phyloP scores from a whole-genome alignment of 352 stramenopile genomes.

The Phytophthora megakarya region DNA sequence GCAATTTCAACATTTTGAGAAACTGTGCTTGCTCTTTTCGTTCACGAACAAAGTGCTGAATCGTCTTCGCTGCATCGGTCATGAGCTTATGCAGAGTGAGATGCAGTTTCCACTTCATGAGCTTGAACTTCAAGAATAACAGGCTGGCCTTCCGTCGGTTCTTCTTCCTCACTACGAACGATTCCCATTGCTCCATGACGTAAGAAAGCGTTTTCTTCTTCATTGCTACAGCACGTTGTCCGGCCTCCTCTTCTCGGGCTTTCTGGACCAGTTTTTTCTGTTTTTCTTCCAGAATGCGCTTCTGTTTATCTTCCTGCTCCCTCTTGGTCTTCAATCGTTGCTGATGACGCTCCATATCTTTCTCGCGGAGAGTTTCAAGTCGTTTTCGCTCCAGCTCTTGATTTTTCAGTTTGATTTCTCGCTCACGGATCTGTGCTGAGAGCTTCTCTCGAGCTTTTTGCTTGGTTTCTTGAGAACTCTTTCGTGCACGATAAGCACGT shows the following conservation, averaged over 20 bases:
- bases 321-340: constrained; percentile 57
- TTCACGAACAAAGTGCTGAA: constrained; percentile 44
- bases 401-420: constrained; percentile 52
- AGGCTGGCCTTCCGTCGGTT: constrained; percentile 52
- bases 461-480: constrained; percentile 44
- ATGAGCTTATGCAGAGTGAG: constrained; percentile 34
- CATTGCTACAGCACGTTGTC: constrained; percentile 35
- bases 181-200: constrained; percentile 45
- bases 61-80: constrained; percentile 32
- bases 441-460: constrained; percentile 54
- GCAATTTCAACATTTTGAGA: constrained; percentile 45
- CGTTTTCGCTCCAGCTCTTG: constrained; percentile 64
- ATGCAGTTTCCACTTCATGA: constrained; percentile 61
- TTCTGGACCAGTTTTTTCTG: constrained; percentile 56
- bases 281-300: constrained; percentile 41
- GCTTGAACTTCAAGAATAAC: constrained; percentile 71
- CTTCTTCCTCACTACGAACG: constrained; percentile 37
- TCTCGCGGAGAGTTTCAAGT: constrained; percentile 55
- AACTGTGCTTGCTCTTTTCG: constrained; percentile 31
- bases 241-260: constrained; percentile 54
- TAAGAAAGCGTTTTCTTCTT: constrained; percentile 29
- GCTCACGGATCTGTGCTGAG: constrained; percentile 53
- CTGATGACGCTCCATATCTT: constrained; percentile 64
- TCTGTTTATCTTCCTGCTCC: constrained; percentile 48
- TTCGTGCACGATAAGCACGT: constrained; percentile 61